A percentile compares a stretch with the other conserved stretches of the same genome.
phyloP scores from a whole-genome alignment of 2,329 filamentous ascomycete species.

The Fusarium bactridioides region DNA sequence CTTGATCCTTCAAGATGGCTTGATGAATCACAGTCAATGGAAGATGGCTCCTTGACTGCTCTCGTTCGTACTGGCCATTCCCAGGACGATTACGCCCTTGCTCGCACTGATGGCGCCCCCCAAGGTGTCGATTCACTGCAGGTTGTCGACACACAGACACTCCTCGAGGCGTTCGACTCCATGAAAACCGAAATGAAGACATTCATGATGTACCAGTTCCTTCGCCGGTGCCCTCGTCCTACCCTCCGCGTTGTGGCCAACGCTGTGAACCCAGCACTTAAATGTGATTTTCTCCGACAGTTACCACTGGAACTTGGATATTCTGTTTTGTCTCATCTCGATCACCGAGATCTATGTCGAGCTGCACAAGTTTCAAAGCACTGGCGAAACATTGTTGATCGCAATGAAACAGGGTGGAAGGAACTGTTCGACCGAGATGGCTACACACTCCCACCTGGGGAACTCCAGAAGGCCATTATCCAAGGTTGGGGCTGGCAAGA shows the following conservation, averaged over 20 bases:
- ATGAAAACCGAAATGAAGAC: conserved; percentile 93
- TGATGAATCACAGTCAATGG: conserved; percentile 53
- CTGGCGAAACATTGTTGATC: conserved; percentile 90
- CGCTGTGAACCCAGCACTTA: conserved; percentile 90
- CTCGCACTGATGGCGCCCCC: conserved; percentile 33
- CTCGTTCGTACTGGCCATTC: conserved; percentile 35
- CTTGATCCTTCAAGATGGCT: conserved; percentile 46
- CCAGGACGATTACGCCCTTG: conserved; percentile 39
- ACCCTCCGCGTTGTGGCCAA: conserved; percentile 90
- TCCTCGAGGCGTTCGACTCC: conserved; percentile 89
- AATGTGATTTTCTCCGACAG: conserved; percentile 88
- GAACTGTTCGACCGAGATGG: conserved; percentile 87
- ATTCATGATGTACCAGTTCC: conserved; percentile 95
- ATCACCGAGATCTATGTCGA: conserved; percentile 84
- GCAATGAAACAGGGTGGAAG: conserved; percentile 96
- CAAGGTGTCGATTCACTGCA: conserved; percentile 30
- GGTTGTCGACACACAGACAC: conserved; percentile 82
- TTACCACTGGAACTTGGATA: conserved; percentile 87
- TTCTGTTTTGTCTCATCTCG: conserved; percentile 86
- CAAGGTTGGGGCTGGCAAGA: conserved; percentile 99
- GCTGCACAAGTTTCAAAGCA: conserved; percentile 93
- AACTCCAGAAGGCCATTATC: conserved; percentile 83
- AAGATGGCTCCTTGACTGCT: conserved; percentile 42
- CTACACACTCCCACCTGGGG: conserved; percentile 78
- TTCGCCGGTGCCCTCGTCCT: conserved; percentile 85